A percentile compares a stretch with the other conserved stretches of the same genome.
Evolutionary conservation across 352 stramenopile species (phyloP).

Genomic region (Saprolegnia diclina): DNA sequence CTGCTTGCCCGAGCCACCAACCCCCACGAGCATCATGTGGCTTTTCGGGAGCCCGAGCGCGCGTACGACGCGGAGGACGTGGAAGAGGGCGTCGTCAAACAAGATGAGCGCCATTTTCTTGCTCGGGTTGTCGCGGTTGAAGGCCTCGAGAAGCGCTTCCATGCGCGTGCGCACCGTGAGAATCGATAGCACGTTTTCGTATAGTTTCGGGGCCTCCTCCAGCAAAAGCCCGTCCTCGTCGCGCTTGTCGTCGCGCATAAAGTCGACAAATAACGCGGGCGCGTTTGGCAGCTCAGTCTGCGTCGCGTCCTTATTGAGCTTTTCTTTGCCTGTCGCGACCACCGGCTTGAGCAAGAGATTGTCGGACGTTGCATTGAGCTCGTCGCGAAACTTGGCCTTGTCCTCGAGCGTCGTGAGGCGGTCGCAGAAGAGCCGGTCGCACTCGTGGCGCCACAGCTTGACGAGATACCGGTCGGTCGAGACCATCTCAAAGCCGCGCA

Average conservation of each 20-base stretch:
- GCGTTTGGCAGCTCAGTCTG: constrained; percentile 13
- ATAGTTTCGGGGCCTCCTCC: constrained; percentile 73
- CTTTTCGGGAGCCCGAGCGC: constrained; percentile 75
- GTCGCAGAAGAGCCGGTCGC: constrained; percentile 74
- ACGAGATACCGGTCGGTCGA: constrained; percentile 46
- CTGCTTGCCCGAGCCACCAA: constrained; percentile 87
- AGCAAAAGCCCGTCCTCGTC: constrained; percentile 81
- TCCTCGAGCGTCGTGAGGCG: constrained; percentile 65
- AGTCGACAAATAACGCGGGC: constrained; percentile 68
- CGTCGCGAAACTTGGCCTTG: constrained; percentile 57
- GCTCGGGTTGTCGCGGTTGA: constrained; percentile 77
- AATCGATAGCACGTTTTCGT: constrained; percentile 59
- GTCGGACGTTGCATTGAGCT: constrained; percentile 46
- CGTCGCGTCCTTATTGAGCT: constrained; percentile 30
- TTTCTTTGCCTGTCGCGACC: constrained; percentile 27
- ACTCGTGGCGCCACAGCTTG: constrained; percentile 80
- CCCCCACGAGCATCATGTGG: constrained; percentile 88
- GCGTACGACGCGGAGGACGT: constrained; percentile 79
- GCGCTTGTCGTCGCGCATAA: constrained; percentile 69
- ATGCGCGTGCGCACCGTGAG: constrained; percentile 43
- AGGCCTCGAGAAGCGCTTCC: constrained; percentile 58
- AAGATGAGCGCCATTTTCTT: constrained; percentile 76
- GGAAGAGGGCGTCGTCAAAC: constrained; percentile 85
- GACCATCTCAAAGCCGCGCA: constrained; percentile 51
- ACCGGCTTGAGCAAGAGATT: constrained; percentile 36